Base-by-base conservation (phyloP, 306 rosid genomes). In the Sicyos baderoa region DNA sequence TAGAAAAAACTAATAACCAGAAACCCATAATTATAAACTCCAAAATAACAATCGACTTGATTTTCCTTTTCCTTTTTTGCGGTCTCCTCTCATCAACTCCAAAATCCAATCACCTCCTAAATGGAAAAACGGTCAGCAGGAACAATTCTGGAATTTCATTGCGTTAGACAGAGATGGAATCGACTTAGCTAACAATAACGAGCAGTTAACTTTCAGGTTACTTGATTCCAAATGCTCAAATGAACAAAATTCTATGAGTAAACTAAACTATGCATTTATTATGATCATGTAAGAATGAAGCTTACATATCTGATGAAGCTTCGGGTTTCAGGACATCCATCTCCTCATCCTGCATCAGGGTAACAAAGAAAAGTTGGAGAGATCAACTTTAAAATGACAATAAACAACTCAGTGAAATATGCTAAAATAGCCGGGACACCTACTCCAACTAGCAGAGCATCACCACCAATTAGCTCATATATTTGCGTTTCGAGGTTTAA, bases 401-500 rank as follows among this genome's bases (percentile, higher is more conserved):
- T 23, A 48, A 32, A 18, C 27, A 13, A 19, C 73, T 6, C 50
- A 35, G 18, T 15, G 23, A 67, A 65, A 54, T 58, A 53, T 53
- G 21, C 57, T n/a, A 68, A 19, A 58, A 44, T 51, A 72, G 58
- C 70, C 15, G 68, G 67, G 72, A 60, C 18, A 78, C 88, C 16
- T 72, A 91, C 95, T 70, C 71, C 73, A 58, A 72, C 74, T 16
- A 19, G 72, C 16, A 71, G 72, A 76, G 48, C 77, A 60, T 71
- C 76, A 57, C 32, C 79, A n/a, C 48, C 68, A 50, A 82, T 53
- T 72, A 72, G 55, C 67, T 78, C 74, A 86, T 90, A 88, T 11
- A 78, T 79, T 76, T 91, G 79, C 78, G 53, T 82, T 76, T 74
- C 73, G 40, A 91, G 87, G 82, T 85, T 81, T 69, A 91, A 66